Conservation (phyloP, 441 rosid genomes). For the Erodium texanum region DNA sequence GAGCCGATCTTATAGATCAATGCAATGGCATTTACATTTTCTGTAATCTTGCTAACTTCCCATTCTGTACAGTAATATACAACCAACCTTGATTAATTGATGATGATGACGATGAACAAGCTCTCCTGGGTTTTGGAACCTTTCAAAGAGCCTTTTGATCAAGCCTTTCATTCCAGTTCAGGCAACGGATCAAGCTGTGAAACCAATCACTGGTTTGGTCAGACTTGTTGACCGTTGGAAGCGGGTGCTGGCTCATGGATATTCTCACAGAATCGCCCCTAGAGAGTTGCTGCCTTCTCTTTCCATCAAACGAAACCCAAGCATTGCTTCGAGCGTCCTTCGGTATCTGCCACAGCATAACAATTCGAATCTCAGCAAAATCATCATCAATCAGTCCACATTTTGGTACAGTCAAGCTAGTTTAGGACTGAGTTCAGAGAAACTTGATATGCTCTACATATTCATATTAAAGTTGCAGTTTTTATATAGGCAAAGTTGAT, state of each 20-base stretch:
- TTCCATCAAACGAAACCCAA: constrained; percentile 97
- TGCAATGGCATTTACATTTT: too few species aligned
- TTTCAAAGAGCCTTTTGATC: constrained; percentile 80
- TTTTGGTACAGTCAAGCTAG: too few species aligned
- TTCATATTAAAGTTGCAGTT: too few species aligned
- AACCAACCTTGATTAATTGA: neutral
- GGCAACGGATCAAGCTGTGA: constrained; percentile 83
- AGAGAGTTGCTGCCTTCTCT: constrained; percentile 93
- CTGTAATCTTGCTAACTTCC: too few species aligned
- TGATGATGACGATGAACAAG: neutral
- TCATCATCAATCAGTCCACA: too few species aligned
- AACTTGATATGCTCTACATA: too few species aligned
- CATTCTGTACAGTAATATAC: neutral
- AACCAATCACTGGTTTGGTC: constrained; percentile 98
- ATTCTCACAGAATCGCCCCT: constrained; percentile 86
- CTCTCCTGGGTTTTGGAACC: neutral
- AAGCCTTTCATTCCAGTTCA: constrained; percentile 91
- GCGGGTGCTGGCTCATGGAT: constrained; percentile 86
- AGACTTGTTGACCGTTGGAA: constrained; percentile 83
- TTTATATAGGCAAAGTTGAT: neutral
- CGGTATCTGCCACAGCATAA: constrained; percentile 50
- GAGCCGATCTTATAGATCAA: too few species aligned
- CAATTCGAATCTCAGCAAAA: too few species aligned
- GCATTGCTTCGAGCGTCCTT: constrained; percentile 88
- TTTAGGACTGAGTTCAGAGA: too few species aligned